Evolutionary conservation across 2,329 filamentous ascomycete genomes (phyloP), one percentile per base, ranked within the genome.

Genomic region (Rhynchosporium secalis): DNA sequence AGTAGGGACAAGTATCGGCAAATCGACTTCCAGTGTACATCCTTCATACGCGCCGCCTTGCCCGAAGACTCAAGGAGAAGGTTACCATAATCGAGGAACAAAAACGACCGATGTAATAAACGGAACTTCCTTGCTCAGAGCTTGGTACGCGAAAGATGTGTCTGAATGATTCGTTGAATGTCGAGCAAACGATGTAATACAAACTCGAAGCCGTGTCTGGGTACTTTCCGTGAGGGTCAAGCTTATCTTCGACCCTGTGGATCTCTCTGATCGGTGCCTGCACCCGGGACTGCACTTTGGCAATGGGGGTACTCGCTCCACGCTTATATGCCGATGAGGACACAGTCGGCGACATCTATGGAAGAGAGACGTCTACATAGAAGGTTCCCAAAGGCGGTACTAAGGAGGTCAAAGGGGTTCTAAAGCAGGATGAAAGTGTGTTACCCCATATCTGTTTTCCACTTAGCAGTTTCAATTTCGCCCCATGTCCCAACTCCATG

Each of bases 291-390:
- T 31, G 49, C 49, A 52, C 49, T 9, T n/a, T 38, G 38, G n/a
- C 8, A 38, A 45, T 45, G 41, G 43, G 43, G 38, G 33, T 36
- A 36, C 20, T 20, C 20, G 20, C 20, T 20, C 20, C 38, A 31
- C 36, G 48, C 48, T 36, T 26, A 52, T 52, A 52, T 52, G 49
- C 38, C 49, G 49, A 52, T 8, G n/a, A 52, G 49, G 49, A 20
- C 49, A 52, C n/a, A 40, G 26, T 52, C 49, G 33, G 20, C 33
- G 49, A 33, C 49, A 38, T 52, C 8, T 4, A 20, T 52, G 31
- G 29, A 52, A 40, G 31, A 40, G 31, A 20, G 33, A 33, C 49
- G 49, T 28, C 49, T 38, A 33, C 49, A 40, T 52, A 31, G 48
- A 51, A 52, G 31, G 31, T 4, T 52, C 28, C 26, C 15, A n/a